Base-by-base conservation (phyloP, 495 filamentous ascomycete genomes). In the Talaromyces ruber region DNA sequence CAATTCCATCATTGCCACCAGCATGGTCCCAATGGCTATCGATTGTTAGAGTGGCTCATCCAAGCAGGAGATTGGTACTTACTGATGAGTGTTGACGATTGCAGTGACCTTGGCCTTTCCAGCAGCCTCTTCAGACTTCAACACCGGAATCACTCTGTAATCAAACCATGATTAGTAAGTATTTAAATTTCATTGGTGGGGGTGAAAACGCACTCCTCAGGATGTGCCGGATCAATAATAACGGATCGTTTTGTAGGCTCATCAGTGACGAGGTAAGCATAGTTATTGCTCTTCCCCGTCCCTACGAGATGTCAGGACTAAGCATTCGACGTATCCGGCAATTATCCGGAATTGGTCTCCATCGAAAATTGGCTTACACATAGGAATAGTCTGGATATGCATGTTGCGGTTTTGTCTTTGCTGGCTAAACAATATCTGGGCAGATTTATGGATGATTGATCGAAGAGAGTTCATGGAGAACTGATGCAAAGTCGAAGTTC, bases 61-160 rank as follows among this genome's bases (percentile, higher is more conserved):
- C 30, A 25, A 25, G 29, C 16, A 1, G 16, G 7, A 26, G 14
- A 30, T 4, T 43, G 39, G 5, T 29, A 71, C 88, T 71, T 78
- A 97, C 93, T 98, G 95, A 67, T 98, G 94, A 2, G 94, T 98
- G 67, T 98, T 98, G 61, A 98, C 86, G 71, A 98, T 96, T 8
- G 86, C 89, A 2, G 81, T 91, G 22, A 98, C 78, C 64, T 95
- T 91, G 68, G 96, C 92, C 63, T 84, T 83, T 3, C 88, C 86
- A 51, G 76, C 75, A 14, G 84, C 68, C 28, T 93, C 87, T 62
- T 89, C 85, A 62, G 88, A 76, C 72, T 92, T 83, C 51, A 98
- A 72, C 6, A 90, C 82, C 0, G 94, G 93, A 0, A 86, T 76
- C 28, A 98, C 95, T 67, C 94, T 97, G 63, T 7, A 34, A 26